Base-by-base conservation (phyloP, 176 grass and related monocot species). In the Musa beccarii region DNA sequence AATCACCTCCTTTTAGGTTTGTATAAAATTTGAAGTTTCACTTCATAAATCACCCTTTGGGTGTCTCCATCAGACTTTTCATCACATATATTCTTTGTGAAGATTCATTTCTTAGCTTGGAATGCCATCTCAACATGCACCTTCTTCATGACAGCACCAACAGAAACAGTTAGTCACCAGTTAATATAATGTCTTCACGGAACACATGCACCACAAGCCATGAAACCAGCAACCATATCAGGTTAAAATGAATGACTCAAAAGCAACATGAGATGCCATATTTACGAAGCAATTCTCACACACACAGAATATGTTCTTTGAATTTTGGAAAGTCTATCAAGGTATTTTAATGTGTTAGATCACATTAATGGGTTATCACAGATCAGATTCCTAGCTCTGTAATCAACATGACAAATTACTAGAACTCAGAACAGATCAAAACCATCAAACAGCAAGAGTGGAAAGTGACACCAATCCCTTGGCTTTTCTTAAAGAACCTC, bases 381-480 rank as follows among this genome's bases (percentile, higher is more conserved):
- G 3, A 34, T 34, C 29, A 34, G 29, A 34, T 4, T 5, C 29
- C 3, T 34, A 34, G 29, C 29, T 34, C 29, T 34, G 29, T 34
- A 34, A 34, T 34, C 29, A 4, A 3, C 29, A 34, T 34, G 29
- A 34, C 29, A 34, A 34, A 34, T 34, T 34, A 34, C 29, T 34
- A 34, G 3, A 34, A 34, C 29, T 34, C 29, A 34, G 29, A 34
- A 52, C n/a, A 59, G 57, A 59, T 17, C 6, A 59, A 49, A 75
- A n/a, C 22, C 14, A n/a, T 16, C 21, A 69, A 50, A 50, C 3
- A 50, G 8, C 16, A 49, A 69, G 67, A 55, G 57, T 19, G 57
- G 57, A 59, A 70, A 70, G 49, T 17, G 14, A 49, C 66, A 68
- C 10, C 57, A 76, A 76, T 76, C 2, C 16, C 75, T 13, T 66